Evolutionary conservation across 225 moss, liverwort and hornwort species (phyloP).

Genomic region (Pseudisothecium myosuroides): DNA sequence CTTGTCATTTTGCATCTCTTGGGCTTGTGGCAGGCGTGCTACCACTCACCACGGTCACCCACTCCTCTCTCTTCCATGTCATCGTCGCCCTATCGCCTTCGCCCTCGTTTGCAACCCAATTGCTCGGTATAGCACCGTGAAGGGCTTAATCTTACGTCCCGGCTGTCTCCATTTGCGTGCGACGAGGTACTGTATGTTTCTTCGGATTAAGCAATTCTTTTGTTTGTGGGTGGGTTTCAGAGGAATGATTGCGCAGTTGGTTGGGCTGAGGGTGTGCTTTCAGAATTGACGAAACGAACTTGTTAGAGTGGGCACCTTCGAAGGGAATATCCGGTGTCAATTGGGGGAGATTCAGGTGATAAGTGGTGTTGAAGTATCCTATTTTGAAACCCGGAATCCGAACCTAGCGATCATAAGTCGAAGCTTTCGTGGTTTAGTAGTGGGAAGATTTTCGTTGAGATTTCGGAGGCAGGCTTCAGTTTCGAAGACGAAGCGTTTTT

Average conservation of each 20-base stretch:
- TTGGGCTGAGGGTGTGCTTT: neutral
- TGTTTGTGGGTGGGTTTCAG: neutral
- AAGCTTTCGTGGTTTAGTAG: neutral
- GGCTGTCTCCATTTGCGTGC: neutral
- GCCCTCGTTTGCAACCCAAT: neutral
- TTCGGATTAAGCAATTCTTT: neutral
- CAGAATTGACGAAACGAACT: neutral
- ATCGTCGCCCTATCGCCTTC: neutral
- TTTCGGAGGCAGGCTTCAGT: neutral
- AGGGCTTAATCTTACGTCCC: neutral
- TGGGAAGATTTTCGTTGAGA: neutral
- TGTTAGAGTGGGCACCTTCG: neutral
- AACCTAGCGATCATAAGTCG: neutral
- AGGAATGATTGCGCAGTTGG: neutral
- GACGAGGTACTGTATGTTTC: neutral
- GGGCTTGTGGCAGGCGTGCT: conserved; percentile 27
- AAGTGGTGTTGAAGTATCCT: neutral
- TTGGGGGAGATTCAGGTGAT: neutral
- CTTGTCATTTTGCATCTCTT: conserved; percentile 1
- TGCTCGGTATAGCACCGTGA: neutral
- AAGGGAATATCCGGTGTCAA: neutral
- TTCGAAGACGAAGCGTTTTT: neutral
- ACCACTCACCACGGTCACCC: conserved; percentile 8
- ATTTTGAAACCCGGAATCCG: neutral
- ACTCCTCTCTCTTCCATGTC: neutral